phyloP scores from a whole-genome alignment of 2,329 filamentous ascomycete genomes.

The Xylariaceae sp. region DNA sequence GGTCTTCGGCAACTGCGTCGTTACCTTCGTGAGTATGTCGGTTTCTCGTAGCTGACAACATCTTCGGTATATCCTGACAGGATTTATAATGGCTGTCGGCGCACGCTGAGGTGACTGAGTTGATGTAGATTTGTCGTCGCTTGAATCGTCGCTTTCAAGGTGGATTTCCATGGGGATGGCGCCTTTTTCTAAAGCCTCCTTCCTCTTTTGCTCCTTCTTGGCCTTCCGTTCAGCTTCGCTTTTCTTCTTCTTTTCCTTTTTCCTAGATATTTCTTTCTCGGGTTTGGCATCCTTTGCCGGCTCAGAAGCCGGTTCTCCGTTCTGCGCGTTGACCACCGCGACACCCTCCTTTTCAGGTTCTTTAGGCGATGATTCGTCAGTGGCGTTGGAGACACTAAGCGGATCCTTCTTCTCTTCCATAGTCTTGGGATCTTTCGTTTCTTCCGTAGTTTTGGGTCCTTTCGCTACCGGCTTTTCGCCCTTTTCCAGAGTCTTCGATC shows the following conservation, averaged over 20 bases:
- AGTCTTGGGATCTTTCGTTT: slow-evolving; percentile 60
- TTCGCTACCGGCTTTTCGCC: slow-evolving; percentile 72
- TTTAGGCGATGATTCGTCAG: slow-evolving; percentile 37
- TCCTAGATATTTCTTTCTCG: slow-evolving; percentile 53
- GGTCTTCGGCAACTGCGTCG: slow-evolving; percentile 73
- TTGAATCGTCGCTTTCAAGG: slow-evolving; percentile 59
- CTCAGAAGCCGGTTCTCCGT: slow-evolving; percentile 26
- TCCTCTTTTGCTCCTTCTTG: slow-evolving; percentile 81
- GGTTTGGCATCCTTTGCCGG: slow-evolving; percentile 31
- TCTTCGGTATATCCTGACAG: slow-evolving; percentile 83
- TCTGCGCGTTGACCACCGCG: slow-evolving; percentile 26
- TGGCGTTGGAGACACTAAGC: slow-evolving; percentile 39
- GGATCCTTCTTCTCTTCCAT: slow-evolving; percentile 54
- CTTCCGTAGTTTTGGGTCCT: slow-evolving; percentile 54
- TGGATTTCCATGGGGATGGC: slow-evolving; percentile 78
- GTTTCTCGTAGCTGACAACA: slow-evolving; percentile 94
- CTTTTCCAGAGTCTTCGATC: slow-evolving; percentile 61
- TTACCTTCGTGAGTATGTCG: slow-evolving; percentile 84
- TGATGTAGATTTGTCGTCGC: slow-evolving; percentile 30
- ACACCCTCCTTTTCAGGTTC: slow-evolving; percentile 37
- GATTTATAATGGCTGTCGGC: slow-evolving; percentile 77
- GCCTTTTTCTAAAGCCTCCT: slow-evolving; percentile 81
- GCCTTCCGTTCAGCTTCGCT: slow-evolving; percentile 91
- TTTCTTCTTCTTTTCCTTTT: slow-evolving; percentile 94
- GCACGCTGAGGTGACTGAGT: slow-evolving; percentile 47